phyloP scores from a whole-genome alignment of 495 filamentous ascomycete species.

The Podospora conica region DNA sequence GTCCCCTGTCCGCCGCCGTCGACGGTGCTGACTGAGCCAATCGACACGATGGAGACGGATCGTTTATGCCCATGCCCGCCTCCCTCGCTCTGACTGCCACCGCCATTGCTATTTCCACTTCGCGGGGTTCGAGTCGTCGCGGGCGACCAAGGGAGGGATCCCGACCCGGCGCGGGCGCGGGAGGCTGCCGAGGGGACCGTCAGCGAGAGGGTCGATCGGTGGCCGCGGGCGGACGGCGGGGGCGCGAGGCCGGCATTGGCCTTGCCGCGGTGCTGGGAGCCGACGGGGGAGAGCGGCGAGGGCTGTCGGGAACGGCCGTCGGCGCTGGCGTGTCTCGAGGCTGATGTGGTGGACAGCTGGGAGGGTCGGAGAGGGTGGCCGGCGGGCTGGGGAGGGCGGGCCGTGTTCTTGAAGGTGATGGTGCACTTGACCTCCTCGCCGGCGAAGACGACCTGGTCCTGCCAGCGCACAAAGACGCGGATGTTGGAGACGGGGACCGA shows the following conservation, averaged over 20 bases:
- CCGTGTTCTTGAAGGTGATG: constrained; percentile 91
- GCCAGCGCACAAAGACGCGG: constrained; percentile 90
- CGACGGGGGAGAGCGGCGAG: constrained; percentile 19
- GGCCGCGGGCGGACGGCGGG: constrained; percentile 40
- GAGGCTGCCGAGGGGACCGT: constrained; percentile 42
- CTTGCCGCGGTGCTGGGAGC: constrained; percentile 10
- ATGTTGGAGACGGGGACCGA: constrained; percentile 49
- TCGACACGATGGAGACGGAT: constrained; percentile 92
- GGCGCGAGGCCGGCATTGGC: constrained; percentile 31
- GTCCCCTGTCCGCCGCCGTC: constrained; percentile 24
- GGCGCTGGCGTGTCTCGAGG: constrained; percentile 8
- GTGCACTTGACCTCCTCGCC: constrained; percentile 91
- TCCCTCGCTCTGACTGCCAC: constrained; percentile 12
- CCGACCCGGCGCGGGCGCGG: constrained; percentile 30
- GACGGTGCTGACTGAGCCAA: constrained; percentile 58
- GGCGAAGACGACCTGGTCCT: constrained; percentile 84
- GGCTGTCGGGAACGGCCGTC: constrained; percentile 20
- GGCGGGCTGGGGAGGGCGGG: constrained; percentile 10
- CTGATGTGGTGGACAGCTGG: background rate
- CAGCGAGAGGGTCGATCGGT: constrained; percentile 53
- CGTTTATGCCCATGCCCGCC: constrained; percentile 50
- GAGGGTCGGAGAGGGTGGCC: background rate
- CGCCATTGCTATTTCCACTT: background rate
- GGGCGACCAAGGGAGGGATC: constrained; percentile 3
- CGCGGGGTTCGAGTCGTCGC: constrained; percentile 18